Evolutionary conservation across 1,284 basidiomycete genomes (phyloP).

Genomic region (Peniophora sp.): DNA sequence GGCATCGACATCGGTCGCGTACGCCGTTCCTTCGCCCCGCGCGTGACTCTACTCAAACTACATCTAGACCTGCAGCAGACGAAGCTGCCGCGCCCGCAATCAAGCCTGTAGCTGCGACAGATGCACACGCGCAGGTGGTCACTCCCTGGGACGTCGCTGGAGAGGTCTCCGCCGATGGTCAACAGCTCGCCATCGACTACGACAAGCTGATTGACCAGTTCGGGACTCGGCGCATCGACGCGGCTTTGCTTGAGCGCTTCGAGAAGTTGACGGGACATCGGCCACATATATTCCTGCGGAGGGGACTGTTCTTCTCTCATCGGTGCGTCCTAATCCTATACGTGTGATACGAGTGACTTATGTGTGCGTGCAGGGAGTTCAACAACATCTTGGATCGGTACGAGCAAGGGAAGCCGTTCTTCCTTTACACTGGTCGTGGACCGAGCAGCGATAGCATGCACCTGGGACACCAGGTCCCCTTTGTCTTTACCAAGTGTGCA

Average conservation of each 20-base stretch:
- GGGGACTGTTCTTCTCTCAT: slow-evolving; percentile 98
- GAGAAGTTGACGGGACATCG: slow-evolving; percentile 85
- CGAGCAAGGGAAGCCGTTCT: slow-evolving; percentile 97
- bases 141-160: slow-evolving; percentile 99
- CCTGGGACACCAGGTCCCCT: slow-evolving; percentile 96
- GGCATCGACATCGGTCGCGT: not conserved
- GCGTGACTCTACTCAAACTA: no score
- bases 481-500: slow-evolving; percentile 90
- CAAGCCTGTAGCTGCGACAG: slow-evolving; percentile 23
- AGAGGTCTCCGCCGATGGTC: slow-evolving; percentile 82
- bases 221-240: slow-evolving; percentile 81
- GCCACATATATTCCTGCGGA: slow-evolving; percentile 86
- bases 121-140: slow-evolving; percentile 70
- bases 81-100: slow-evolving; percentile 17
- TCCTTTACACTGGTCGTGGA: slow-evolving; percentile 95
- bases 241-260: slow-evolving; percentile 79
- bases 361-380: slow-evolving; percentile 61
- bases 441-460: slow-evolving; percentile 98
- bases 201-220: slow-evolving; percentile 94
- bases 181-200: slow-evolving; percentile 90
- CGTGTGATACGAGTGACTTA: not conserved
- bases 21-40: no score
- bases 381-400: slow-evolving; percentile 92
- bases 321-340: slow-evolving; percentile 45
- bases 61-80: not conserved